These are phyloP conservation scores for Debaryomyces udenii DNA, from an alignment of 1,139 yeast species.

Conservation along the genomic window DNA sequence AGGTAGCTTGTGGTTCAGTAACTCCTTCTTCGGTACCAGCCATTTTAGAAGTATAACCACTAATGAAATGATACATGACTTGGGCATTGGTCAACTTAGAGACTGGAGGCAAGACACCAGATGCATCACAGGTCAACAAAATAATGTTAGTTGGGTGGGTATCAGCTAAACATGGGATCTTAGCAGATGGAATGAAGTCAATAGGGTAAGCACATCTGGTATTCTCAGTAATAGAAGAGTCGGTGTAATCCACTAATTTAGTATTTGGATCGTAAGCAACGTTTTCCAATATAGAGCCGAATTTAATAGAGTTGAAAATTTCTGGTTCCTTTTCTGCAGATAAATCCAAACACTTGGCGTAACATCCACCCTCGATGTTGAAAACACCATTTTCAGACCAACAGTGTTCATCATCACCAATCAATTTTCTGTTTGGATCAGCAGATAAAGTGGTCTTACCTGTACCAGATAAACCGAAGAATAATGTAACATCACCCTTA, in stretches of 20 bases:
- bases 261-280: conserved; percentile 81
- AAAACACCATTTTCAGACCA: conserved; percentile 99
- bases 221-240: conserved; percentile 87
- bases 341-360: conserved; percentile 94
- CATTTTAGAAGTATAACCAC: conserved; percentile 99
- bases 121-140: conserved; percentile 94
- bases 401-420: conserved; percentile 99
- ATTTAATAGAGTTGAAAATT: conserved; percentile 91
- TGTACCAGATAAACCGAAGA: conserved; percentile 97
- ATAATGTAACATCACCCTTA: conserved; percentile 82
- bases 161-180: conserved; percentile 91
- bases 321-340: conserved; percentile 95
- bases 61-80: conserved; percentile 98
- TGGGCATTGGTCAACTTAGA: conserved; percentile 92
- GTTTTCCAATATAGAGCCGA: conserved; percentile 93
- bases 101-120: conserved; percentile 97
- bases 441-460: conserved; percentile 98
- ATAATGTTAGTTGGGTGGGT: conserved; percentile 91
- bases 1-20: conserved; percentile 97
- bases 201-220: conserved; percentile 99
- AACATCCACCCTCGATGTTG: conserved; percentile 99
- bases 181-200: conserved; percentile 94
- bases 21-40: conserved; percentile 99
- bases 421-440: conserved; percentile 89
- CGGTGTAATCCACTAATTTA: conserved; percentile 84